These are phyloP conservation scores for Colletotrichum karsti DNA, from an alignment of 2,329 filamentous ascomycete species.

Conservation along the genomic window DNA sequence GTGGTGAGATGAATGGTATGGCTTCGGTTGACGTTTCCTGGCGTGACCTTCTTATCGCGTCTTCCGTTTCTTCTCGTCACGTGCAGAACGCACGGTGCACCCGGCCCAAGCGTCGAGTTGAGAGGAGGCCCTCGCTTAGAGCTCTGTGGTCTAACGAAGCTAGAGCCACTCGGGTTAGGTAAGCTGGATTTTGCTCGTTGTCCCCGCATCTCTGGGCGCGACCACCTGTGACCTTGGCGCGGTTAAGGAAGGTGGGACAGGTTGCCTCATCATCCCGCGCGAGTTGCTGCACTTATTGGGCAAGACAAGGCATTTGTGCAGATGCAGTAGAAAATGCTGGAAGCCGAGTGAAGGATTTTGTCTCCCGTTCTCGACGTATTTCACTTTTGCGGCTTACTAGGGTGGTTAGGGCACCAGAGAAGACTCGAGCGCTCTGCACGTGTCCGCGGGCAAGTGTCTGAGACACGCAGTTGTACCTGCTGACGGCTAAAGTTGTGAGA, in stretches of 20 bases:
- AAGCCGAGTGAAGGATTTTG: constrained; percentile 17
- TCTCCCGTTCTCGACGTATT: not conserved
- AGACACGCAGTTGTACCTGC: not conserved
- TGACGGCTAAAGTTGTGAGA: not conserved
- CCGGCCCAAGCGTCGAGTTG: not conserved
- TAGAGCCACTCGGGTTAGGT: not conserved
- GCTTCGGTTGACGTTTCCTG: too few species aligned
- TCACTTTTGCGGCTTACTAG: too few species aligned
- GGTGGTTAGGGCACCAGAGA: constrained; percentile 7
- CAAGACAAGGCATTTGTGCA: not conserved
- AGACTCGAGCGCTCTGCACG: not conserved
- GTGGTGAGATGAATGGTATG: not conserved
- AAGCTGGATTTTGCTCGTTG: not conserved
- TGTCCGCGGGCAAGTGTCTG: not conserved
- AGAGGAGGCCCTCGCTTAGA: not conserved
- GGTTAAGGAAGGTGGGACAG: not conserved
- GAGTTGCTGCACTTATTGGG: not conserved
- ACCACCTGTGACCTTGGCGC: not conserved
- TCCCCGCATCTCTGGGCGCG: constrained; percentile 4
- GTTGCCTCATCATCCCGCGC: not conserved
- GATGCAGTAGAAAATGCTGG: constrained; percentile 16
- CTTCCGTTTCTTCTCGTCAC: not conserved
- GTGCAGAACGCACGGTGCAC: not conserved
- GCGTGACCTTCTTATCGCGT: too few species aligned
- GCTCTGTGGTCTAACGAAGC: not conserved